A percentile compares a stretch with the other conserved stretches of the same genome.
These are phyloP conservation scores for Rutidosis leptorrhynchoides DNA, from an alignment of 129 eudicot genomes.

Conservation along the genomic window DNA sequence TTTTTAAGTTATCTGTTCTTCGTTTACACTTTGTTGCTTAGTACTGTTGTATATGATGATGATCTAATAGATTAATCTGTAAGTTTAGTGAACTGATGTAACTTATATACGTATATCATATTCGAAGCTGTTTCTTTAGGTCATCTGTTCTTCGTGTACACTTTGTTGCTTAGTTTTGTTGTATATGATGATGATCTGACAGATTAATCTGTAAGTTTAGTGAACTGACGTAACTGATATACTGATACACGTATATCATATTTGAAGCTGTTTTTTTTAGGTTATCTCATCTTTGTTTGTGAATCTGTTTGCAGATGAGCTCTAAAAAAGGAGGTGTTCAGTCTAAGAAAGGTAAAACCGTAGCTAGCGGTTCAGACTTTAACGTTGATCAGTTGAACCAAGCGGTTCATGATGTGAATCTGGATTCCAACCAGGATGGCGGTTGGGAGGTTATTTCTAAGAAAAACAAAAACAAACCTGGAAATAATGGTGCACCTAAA, in stretches of 20 bases:
- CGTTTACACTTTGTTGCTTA: no score
- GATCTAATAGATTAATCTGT: no score
- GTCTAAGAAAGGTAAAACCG: slow-evolving; percentile 36
- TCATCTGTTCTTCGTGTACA: no score
- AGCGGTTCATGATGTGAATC: slow-evolving; percentile 41
- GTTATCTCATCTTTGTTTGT: not conserved
- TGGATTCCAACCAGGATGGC: slow-evolving; percentile 46
- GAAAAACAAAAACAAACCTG: slow-evolving; percentile 48
- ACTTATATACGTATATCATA: no score
- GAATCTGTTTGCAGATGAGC: slow-evolving; percentile 41
- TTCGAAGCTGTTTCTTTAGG: no score
- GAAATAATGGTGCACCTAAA: slow-evolving; percentile 28
- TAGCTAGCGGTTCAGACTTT: slow-evolving; percentile 16
- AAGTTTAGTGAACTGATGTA: no score
- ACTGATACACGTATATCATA: not conserved
- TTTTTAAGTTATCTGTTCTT: no score
- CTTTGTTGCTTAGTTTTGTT: not conserved
- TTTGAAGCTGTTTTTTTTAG: not conserved
- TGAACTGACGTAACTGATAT: not conserved
- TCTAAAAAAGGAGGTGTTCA: slow-evolving; percentile 38
- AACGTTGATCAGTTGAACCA: slow-evolving; percentile 38
- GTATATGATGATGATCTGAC: not conserved
- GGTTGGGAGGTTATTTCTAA: slow-evolving; percentile 60
- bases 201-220: not conserved
- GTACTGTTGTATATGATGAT: no score